These are phyloP conservation scores for Arthrinium phaeospermum DNA, from an alignment of 2,329 filamentous ascomycete genomes.

Conservation along the genomic window DNA sequence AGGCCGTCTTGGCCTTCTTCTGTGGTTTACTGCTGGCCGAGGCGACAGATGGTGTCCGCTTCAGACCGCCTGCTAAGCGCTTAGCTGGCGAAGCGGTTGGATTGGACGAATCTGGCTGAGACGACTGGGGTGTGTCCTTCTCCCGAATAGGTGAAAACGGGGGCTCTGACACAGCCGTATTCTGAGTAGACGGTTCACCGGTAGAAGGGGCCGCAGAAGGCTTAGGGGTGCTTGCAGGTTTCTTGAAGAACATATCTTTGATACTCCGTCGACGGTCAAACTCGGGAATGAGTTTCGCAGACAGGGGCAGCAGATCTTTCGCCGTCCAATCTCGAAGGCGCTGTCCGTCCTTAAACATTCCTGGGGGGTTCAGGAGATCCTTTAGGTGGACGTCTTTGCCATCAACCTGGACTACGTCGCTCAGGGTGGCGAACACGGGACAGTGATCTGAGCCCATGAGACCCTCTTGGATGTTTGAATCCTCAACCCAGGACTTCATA, in stretches of 20 bases:
- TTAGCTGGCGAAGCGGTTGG: conserved; percentile 29
- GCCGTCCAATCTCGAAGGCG: conserved; percentile 69
- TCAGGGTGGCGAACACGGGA: conserved; percentile 81
- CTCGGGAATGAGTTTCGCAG: conserved; percentile 83
- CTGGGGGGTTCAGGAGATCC: conserved; percentile 80
- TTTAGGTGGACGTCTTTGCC: conserved; percentile 58
- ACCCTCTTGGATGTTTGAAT: conserved; percentile 89
- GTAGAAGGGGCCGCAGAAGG: conserved; percentile 26
- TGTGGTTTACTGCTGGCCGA: conserved; percentile 36
- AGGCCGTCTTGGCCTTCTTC: conserved; percentile 45
- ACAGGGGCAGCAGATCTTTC: conserved; percentile 74
- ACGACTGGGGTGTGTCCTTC: conserved; percentile 28
- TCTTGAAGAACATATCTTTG: conserved; percentile 87
- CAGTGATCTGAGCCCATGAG: conserved; percentile 96
- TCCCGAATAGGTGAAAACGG: conserved; percentile 14
- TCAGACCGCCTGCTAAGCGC: conserved; percentile 28
- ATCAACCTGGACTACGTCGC: conserved; percentile 62
- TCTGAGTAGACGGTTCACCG: neutral
- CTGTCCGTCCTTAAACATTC: conserved; percentile 71
- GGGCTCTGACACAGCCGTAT: neutral
- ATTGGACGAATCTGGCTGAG: conserved; percentile 26
- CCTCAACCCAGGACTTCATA: conserved; percentile 80
- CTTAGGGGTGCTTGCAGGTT: conserved; percentile 42
- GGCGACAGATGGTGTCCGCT: conserved; percentile 35
- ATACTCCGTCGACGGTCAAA: conserved; percentile 87